Evolutionary conservation across 2,329 filamentous ascomycete genomes (phyloP).

Genomic region (Fusarium algeriense): DNA sequence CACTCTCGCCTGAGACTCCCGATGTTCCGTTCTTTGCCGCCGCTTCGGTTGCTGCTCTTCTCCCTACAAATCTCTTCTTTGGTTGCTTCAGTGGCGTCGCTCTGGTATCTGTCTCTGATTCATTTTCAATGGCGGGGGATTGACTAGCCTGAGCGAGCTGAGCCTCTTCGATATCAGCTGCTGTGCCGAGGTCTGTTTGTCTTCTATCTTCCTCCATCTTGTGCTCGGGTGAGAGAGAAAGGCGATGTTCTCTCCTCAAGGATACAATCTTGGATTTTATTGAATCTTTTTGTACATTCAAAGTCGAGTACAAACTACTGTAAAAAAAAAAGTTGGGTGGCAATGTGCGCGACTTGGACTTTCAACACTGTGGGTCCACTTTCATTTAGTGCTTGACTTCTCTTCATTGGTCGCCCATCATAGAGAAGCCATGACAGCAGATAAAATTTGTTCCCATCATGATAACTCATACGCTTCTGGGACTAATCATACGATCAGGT

Average conservation of each 20-base stretch:
- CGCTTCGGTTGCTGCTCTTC: slow-evolving; percentile 77
- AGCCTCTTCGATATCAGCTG: slow-evolving; percentile 71
- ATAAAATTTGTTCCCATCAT: slow-evolving; percentile 18
- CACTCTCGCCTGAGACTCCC: slow-evolving; percentile 44
- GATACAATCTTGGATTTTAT: neutral
- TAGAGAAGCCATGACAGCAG: slow-evolving; percentile 25
- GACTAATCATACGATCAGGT: slow-evolving; percentile 11
- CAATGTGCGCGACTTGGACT: slow-evolving; percentile 30
- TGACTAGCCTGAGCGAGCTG: slow-evolving; percentile 52
- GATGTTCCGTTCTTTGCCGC: slow-evolving; percentile 58
- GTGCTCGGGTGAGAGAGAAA: neutral
- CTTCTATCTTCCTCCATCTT: slow-evolving; percentile 82
- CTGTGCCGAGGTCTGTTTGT: slow-evolving; percentile 76
- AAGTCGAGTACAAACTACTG: slow-evolving; percentile 1
- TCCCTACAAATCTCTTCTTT: slow-evolving; percentile 91
- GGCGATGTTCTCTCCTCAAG: neutral
- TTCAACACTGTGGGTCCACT: slow-evolving; percentile 44
- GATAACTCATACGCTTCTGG: slow-evolving; percentile 16
- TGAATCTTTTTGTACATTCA: neutral
- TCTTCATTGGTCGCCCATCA: slow-evolving; percentile 29
- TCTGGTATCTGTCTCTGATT: slow-evolving; percentile 47
- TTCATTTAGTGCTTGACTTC: slow-evolving; percentile 10
- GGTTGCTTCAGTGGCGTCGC: slow-evolving; percentile 74
- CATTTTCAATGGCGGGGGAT: slow-evolving; percentile 30
- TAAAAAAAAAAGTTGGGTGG: slow-evolving; percentile 38